Percentiles rank a stretch among this genome's conserved stretches.
These are phyloP conservation scores for Jamesozyma piceae DNA, from an alignment of 805 yeast genomes.

Conservation along the genomic window DNA sequence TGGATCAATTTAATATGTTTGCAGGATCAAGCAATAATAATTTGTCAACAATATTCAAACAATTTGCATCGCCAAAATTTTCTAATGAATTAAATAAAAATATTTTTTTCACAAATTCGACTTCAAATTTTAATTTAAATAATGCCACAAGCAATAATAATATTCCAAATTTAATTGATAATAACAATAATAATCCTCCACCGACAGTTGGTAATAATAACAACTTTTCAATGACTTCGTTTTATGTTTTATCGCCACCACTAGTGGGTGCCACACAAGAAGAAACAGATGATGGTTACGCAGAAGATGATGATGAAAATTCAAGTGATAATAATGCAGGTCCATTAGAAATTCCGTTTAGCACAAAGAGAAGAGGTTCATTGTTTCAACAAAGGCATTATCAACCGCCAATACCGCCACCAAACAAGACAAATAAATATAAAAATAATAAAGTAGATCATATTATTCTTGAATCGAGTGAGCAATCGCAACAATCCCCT, in stretches of 20 bases:
- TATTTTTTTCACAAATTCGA: background rate
- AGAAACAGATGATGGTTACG: constrained; percentile 25
- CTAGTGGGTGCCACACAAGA: constrained; percentile 7
- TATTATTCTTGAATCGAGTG: background rate
- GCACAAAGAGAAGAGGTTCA: constrained; percentile 13
- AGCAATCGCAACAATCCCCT: background rate
- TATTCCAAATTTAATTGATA: background rate
- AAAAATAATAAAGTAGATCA: background rate
- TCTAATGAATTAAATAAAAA: constrained; percentile 2
- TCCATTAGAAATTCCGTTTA: constrained; percentile 25
- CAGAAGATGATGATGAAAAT: constrained; percentile 27
- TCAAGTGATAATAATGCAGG: constrained; percentile 13
- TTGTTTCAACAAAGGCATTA: constrained; percentile 14
- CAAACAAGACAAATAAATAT: background rate
- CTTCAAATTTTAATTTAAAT: background rate
- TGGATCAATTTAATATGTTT: constrained; percentile 25
- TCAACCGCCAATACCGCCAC: constrained; percentile 8
- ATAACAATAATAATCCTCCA: background rate
- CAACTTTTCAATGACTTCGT: background rate
- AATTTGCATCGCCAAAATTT: constrained; percentile 1
- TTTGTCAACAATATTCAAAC: constrained; percentile 5
- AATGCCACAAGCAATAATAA: background rate
- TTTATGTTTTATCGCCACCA: constrained; percentile 5
- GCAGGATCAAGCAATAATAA: constrained; percentile 5
- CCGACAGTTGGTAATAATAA: background rate